Base-by-base conservation (phyloP, 106 monocot genomes). In the Phalaenopsis equestris region DNA sequence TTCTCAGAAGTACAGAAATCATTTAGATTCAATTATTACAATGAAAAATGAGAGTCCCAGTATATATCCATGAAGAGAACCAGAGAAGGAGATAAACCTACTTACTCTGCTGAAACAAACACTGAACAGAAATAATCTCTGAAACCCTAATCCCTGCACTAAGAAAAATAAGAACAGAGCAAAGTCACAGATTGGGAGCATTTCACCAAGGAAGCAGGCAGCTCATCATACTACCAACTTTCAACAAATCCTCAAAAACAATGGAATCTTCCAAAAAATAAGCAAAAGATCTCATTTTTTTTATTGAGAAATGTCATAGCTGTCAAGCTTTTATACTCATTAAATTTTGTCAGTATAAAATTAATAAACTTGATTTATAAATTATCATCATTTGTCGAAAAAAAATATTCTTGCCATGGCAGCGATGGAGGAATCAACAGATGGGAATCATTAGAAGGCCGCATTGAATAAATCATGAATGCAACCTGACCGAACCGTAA, bases 391-490 rank as follows among this genome's bases (percentile, higher is more conserved):
- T 52, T 52, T 52, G 12, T 0, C 52, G 14, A 52, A 52, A 10
- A 52, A 52, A 12, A 52, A 52, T 0, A 52, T 42, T 8, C n/a
- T n/a, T 45, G 19, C 4, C 4, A 19, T 42, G 45, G 43, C 74
- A 74, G 74, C 74, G 43, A 7, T 75, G 74, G 5, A 45, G 19
- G 17, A 75, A 43, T 5, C 1, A 42, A 38, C 12, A 11, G 11
- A 75, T 74, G 43, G 10, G 24, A 76, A 76, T 49, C 23, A 76
- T 76, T 23, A 76, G 11, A 76, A 23, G n/a, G 3, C 76, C 1
- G 8, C 76, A 76, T 76, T 76, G 76, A 76, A 49, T 76, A 49
- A 30, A 76, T 76, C 48, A 76, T 76, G 76, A 76, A 76, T 52
- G 24, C 76, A 46, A 10, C 46, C 76, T 24, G 1, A 30, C 48